These are phyloP conservation scores for Lentinula edodes DNA, from an alignment of 768 basidiomycete species.

Conservation along the genomic window DNA sequence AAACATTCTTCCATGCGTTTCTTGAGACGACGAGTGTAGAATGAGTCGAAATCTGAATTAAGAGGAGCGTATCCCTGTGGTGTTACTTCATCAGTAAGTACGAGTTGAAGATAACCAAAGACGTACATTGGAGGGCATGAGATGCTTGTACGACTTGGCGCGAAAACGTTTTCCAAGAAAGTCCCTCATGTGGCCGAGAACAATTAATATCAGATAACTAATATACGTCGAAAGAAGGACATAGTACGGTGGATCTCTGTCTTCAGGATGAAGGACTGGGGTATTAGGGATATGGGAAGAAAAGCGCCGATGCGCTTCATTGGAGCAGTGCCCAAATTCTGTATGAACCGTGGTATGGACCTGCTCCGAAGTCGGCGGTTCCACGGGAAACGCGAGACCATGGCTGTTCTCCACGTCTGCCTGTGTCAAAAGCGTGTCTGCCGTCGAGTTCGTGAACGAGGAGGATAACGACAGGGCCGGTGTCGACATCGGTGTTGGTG, in stretches of 20 bases:
- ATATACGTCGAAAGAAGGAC: conserved; percentile 48
- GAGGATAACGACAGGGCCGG: conserved; percentile 73
- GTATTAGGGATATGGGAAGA: conserved; percentile 53
- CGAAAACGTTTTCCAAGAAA: conserved; percentile 86
- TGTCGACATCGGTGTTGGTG: conserved; percentile 55
- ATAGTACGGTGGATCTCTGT: conserved; percentile 89
- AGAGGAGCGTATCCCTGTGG: conserved; percentile 89
- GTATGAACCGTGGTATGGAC: conserved; percentile 75
- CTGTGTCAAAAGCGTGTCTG: conserved; percentile 60
- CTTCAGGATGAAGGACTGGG: conserved; percentile 46
- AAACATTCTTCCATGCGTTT: conserved; percentile 94
- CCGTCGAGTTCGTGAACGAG: conserved; percentile 61
- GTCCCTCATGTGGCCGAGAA: conserved; percentile 89
- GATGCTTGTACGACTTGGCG: conserved; percentile 66
- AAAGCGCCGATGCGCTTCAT: conserved; percentile 65
- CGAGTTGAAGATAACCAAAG: conserved; percentile 6
- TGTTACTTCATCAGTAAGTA: conserved; percentile 6
- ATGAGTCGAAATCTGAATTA: conserved; percentile 98
- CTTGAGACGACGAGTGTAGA: conserved; percentile 96
- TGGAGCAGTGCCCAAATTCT: conserved; percentile 89
- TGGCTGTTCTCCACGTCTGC: conserved; percentile 44
- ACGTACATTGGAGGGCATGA: conserved; percentile 74
- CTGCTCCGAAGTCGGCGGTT: conserved; percentile 76
- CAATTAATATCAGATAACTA: conserved; percentile 89
- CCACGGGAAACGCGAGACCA: conserved; percentile 52